Evolutionary conservation across 768 basidiomycete species (phyloP), one percentile per base, ranked within the genome.

Genomic region (Lepiota subincarnata): DNA sequence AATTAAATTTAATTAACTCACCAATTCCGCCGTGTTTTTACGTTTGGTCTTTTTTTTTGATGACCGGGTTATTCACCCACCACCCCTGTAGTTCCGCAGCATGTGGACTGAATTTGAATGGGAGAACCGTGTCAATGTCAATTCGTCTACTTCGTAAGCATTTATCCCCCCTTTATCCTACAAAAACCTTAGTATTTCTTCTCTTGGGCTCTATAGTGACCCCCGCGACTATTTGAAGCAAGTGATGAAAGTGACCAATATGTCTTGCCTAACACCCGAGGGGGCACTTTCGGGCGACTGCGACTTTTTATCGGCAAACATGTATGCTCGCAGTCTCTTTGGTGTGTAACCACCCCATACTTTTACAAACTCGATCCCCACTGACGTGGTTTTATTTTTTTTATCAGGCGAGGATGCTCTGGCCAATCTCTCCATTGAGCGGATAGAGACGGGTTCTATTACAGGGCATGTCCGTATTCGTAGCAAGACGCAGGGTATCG

Each of bases 81-180:
- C 31, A 31, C 47, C 46, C 35, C 50, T 43, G 14, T 57, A 95
- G 89, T 96, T 96, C 83, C 83, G 96, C 28, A 91, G 83, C 68
- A 96, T 96, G 93, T 97, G 96, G 96, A 99, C 95, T 22, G 97
- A 98, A 69, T 99, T 99, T 63, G 96, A 99, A 69, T 99, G 96
- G 96, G 96, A 99, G 79, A 99, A 99, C 73, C 82, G 95, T 62
- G 96, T 98, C 51, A 98, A 98, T 64, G 91, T 98, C 50, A 86
- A 85, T 59, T 89, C 86, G 42, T 70, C 82, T 19, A 82, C 95
- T 69, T 81, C 86, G 88, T 91, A 72, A 61, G 89, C 82, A 12
- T 38, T 42, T 19, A 20, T 55, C 40, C 36, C 53, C 46, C 55
- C 50, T 4, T 48, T 39, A 39, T 31, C 31, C 35, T 13, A n/a